These are phyloP conservation scores for Petunia secreta DNA, from an alignment of 257 asterid genomes.

Conservation along the genomic window DNA sequence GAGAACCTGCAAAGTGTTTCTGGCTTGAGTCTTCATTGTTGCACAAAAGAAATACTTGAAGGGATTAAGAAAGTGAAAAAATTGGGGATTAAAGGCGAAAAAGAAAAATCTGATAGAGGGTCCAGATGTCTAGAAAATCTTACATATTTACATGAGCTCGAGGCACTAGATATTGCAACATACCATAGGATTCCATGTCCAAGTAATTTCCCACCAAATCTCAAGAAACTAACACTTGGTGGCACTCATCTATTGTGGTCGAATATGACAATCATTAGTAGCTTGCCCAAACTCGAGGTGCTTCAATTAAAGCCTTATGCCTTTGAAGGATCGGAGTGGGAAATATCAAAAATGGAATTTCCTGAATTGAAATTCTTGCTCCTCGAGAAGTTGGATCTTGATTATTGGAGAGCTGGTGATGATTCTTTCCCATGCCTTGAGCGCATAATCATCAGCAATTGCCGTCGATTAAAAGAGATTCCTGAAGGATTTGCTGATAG, in stretches of 20 bases:
- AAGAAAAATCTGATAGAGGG: not conserved
- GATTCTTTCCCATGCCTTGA: not conserved
- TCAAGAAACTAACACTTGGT: not conserved
- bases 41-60: not conserved
- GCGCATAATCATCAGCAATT: not conserved
- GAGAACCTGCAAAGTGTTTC: not conserved
- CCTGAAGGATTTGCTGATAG: slow-evolving; percentile 21
- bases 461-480: slow-evolving; percentile 10
- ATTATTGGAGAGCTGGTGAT: not conserved
- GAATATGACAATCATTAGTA: not conserved
- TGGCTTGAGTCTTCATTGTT: not conserved
- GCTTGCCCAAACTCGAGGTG: slow-evolving; percentile 1
- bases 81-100: not conserved
- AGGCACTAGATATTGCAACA: not conserved
- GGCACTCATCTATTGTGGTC: not conserved
- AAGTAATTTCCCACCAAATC: not conserved
- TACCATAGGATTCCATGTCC: not conserved
- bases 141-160: not conserved
- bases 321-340: slow-evolving; percentile 23
- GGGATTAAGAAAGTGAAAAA: not conserved
- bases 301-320: not conserved
- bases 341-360: slow-evolving; percentile 13
- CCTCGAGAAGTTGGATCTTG: slow-evolving; percentile 9
- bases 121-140: not conserved
- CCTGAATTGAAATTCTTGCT: slow-evolving; percentile 7